A percentile compares a stretch with the other conserved stretches of the same genome.
Conservation (phyloP, 2,329 filamentous ascomycete species). For the Nemania abortiva region DNA sequence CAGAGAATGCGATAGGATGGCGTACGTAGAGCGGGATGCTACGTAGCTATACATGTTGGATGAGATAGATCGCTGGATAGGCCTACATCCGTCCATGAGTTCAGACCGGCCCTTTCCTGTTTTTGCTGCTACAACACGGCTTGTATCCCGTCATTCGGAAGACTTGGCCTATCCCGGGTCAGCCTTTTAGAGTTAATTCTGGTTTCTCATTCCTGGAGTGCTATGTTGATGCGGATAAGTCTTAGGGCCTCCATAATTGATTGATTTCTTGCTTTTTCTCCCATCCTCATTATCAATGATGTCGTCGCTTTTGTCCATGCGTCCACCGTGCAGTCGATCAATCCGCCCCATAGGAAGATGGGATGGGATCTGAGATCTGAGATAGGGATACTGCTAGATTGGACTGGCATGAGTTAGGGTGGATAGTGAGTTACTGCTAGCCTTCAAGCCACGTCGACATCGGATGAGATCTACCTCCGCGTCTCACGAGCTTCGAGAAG, state of each 20-base stretch:
- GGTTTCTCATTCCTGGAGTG: neutral
- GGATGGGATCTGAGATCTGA: slow-evolving; percentile 20
- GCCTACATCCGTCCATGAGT: slow-evolving; percentile 4
- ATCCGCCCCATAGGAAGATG: slow-evolving; percentile 10
- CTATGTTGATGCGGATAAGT: neutral
- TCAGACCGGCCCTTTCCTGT: slow-evolving; percentile 2
- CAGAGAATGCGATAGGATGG: neutral
- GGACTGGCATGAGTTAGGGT: neutral
- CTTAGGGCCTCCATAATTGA: neutral
- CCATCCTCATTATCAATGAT: neutral
- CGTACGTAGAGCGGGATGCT: slow-evolving; percentile 10
- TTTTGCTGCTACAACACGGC: slow-evolving; percentile 9
- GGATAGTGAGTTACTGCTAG: slow-evolving; percentile 2
- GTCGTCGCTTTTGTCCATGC: slow-evolving; percentile 14
- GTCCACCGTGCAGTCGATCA: slow-evolving; percentile 23
- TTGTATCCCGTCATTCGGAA: neutral
- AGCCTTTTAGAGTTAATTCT: neutral
- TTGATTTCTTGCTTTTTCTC: neutral
- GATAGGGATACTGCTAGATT: slow-evolving; percentile 5
- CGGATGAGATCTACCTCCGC: slow-evolving; percentile 31
- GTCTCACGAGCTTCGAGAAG: slow-evolving; percentile 33
- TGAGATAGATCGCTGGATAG: slow-evolving; percentile 21
- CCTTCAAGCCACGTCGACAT: slow-evolving; percentile 21
- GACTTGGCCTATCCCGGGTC: neutral
- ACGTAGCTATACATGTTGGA: neutral